These are phyloP conservation scores for Cardiospermum halicacabum DNA, from an alignment of 345 rosid genomes.

Conservation along the genomic window DNA sequence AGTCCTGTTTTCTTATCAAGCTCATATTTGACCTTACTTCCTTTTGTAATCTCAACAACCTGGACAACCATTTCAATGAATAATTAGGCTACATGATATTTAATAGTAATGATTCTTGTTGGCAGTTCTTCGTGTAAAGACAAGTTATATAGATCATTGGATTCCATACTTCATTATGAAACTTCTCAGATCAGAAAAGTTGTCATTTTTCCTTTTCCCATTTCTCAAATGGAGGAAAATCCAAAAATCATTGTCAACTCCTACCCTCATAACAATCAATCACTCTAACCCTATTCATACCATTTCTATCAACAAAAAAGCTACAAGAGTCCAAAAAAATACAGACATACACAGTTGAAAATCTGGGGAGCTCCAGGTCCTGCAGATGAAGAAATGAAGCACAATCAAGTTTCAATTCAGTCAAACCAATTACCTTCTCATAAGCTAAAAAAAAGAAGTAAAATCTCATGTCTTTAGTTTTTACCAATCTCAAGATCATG, in stretches of 20 bases:
- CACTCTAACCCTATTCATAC: background rate
- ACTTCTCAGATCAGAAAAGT: background rate
- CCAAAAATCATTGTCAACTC: background rate
- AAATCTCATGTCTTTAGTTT: background rate
- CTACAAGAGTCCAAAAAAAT: background rate
- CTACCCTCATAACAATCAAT: background rate
- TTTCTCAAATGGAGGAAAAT: constrained; percentile 1
- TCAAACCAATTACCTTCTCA: background rate
- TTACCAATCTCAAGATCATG: constrained; percentile 98
- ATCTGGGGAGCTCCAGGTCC: constrained; percentile 86
- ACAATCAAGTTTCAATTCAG: constrained; percentile 16
- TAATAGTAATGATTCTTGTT: background rate
- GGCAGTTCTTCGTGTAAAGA: background rate
- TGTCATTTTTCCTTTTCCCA: too few relatives aligned
- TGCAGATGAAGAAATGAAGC: constrained; percentile 26
- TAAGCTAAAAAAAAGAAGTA: constrained; percentile 9
- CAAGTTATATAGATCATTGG: background rate
- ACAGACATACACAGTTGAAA: constrained; percentile 57
- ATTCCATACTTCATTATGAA: background rate
- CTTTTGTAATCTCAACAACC: constrained; percentile 97
- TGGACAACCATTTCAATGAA: constrained; percentile 19
- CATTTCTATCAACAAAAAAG: background rate
- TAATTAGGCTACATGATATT: background rate
- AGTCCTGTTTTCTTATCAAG: constrained; percentile 95
- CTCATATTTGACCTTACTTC: constrained; percentile 97